Percentiles rank a stretch among this genome's conserved stretches.
These are phyloP conservation scores for Hansenula sp. DNA, from an alignment of 1,139 yeast genomes.

Conservation along the genomic window DNA sequence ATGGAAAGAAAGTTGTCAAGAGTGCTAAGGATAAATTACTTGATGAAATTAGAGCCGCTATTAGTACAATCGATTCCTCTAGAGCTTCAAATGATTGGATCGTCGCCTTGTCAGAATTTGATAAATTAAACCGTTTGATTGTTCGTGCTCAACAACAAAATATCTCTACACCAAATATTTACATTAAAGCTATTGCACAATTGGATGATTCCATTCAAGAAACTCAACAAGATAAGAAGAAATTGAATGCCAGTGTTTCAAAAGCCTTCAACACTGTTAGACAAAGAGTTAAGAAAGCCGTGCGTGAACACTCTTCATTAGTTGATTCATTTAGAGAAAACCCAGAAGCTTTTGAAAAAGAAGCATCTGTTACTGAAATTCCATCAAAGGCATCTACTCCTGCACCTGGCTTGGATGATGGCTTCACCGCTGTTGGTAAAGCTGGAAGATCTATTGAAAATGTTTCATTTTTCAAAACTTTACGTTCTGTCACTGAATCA, in stretches of 20 bases:
- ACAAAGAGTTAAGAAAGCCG: constrained; percentile 83
- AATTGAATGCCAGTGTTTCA: constrained; percentile 77
- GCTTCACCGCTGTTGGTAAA: constrained; percentile 37
- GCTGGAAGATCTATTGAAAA: constrained; percentile 34
- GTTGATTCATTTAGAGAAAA: constrained; percentile 58
- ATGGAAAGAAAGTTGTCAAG: constrained; percentile 80
- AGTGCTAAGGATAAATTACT: constrained; percentile 89
- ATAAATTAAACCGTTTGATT: constrained; percentile 63
- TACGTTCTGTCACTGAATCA: constrained; percentile 75
- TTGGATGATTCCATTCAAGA: constrained; percentile 68
- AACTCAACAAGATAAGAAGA: constrained; percentile 61
- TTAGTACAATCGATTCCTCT: constrained; percentile 67
- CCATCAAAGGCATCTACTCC: constrained; percentile 25
- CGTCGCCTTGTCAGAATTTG: constrained; percentile 70
- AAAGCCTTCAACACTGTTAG: constrained; percentile 84
- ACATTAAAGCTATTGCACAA: constrained; percentile 62
- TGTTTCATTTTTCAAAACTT: constrained; percentile 57
- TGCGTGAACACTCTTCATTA: constrained; percentile 56
- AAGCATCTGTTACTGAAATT: constrained; percentile 28
- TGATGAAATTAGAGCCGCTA: constrained; percentile 74
- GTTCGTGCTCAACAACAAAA: constrained; percentile 73
- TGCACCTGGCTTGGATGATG: constrained; percentile 26
- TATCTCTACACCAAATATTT: constrained; percentile 65
- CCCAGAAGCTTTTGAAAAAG: constrained; percentile 70
- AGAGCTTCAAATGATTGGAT: constrained; percentile 80